Evolutionary conservation across 2,329 filamentous ascomycete genomes (phyloP), one percentile per base, ranked within the genome.

Genomic region (Drechslerella coelobrocha): DNA sequence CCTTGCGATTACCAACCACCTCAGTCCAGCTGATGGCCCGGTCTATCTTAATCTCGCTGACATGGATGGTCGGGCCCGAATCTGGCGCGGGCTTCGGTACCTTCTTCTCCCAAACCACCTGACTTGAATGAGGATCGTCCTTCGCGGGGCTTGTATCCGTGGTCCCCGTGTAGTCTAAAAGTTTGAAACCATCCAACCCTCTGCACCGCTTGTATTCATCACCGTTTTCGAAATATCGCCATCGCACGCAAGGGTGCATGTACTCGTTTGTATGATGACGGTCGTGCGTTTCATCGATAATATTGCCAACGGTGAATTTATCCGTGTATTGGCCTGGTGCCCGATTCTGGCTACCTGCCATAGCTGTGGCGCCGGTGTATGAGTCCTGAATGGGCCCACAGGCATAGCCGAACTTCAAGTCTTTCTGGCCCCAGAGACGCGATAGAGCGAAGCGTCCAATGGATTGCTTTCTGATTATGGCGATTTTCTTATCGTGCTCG

Each of bases 161-260:
- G 3, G 48, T 47, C 10, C 21, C 23, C 7, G 66, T 63, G 27
- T 71, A 71, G 21, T 71, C 66, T 12, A 37, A 59, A 9, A 71
- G 48, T 23, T 63, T 71, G 24, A 71, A 71, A 5, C 66, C 66
- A 24, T 63, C 59, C 8, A 71, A 23, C 0, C 66, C 66, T 27
- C 66, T 54, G 29, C 66, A 71, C 4, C n/a, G 37, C 21, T 63
- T 71, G 37, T 71, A 71, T 31, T 71, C 66, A 3, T 71, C 59
- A 5, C 66, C 66, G 31, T 71, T 71, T 24, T 63, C 59, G 37
- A 71, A 71, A 14, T 63, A 71, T n/a, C 66, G 54, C 66, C 66
- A 71, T 39, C 68, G 50, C 12, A 72, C 68, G 12, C 27, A 56
- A 2, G 68, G 68, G 17, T 72, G 68, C 55, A 72, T 72, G 27